A percentile compares a stretch with the other conserved stretches of the same genome.
These are phyloP conservation scores for Coemansia sp. DNA, from an alignment of 192 early-diverging fungal species.

Conservation along the genomic window DNA sequence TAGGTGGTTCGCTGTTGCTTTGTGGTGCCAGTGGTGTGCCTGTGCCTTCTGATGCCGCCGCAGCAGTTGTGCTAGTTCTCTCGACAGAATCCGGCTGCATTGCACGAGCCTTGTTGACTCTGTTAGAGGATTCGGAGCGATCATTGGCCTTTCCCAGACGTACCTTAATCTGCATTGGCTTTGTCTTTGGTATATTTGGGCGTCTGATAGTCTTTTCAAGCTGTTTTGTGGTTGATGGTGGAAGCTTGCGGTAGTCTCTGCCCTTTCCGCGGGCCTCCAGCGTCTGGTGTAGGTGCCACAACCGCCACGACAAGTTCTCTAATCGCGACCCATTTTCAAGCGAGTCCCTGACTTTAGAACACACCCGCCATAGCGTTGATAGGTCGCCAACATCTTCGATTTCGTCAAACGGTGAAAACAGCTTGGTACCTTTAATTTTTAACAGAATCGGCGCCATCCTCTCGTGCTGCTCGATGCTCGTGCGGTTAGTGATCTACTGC, in stretches of 20 bases:
- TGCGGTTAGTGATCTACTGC: constrained; percentile 5
- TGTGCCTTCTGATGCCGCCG: not conserved
- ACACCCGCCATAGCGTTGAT: constrained; percentile 75
- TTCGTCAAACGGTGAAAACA: constrained; percentile 70
- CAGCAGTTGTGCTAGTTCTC: not conserved
- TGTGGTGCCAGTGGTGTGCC: not conserved
- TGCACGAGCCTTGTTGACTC: not conserved
- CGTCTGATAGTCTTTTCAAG: constrained; percentile 55
- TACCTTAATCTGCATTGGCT: constrained; percentile 57
- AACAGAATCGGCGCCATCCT: constrained; percentile 68
- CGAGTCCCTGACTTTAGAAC: constrained; percentile 81
- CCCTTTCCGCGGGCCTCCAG: constrained; percentile 58
- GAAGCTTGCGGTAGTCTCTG: constrained; percentile 59
- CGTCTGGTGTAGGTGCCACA: constrained; percentile 77
- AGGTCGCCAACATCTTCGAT: constrained; percentile 75
- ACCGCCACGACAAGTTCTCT: constrained; percentile 82
- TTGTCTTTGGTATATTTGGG: constrained; percentile 29
- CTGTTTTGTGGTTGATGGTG: constrained; percentile 58
- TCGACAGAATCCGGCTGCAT: not conserved
- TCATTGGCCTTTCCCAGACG: constrained; percentile 46
- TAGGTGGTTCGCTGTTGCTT: not conserved
- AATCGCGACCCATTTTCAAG: constrained; percentile 78
- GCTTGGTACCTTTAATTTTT: constrained; percentile 72
- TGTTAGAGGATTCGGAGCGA: constrained; percentile 6
- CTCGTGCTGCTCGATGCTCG: constrained; percentile 1